Percentiles rank a stretch among this genome's conserved stretches.
Evolutionary conservation across 352 stramenopile species (phyloP).

Genomic region (Globisporangium paddicum): DNA sequence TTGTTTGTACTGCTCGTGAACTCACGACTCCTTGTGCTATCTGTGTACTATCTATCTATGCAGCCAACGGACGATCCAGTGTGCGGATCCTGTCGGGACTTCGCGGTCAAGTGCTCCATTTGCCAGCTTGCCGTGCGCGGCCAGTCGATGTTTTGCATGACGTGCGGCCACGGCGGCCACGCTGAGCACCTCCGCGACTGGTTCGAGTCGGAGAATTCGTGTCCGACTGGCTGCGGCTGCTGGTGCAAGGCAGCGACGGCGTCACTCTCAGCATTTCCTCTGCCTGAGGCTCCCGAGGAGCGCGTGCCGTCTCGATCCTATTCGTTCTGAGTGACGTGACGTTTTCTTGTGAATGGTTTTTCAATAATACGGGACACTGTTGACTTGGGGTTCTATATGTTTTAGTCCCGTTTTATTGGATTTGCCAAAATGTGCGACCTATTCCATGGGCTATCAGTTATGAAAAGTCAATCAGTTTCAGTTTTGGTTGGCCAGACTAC

Average conservation of each 20-base stretch:
- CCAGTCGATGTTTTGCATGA: constrained; percentile 86
- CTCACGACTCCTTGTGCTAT: background rate
- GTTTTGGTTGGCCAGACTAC: too few relatives aligned
- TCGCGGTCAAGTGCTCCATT: constrained; percentile 74
- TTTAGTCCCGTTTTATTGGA: too few relatives aligned
- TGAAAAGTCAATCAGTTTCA: too few relatives aligned
- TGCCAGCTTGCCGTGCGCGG: constrained; percentile 81
- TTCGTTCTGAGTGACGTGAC: constrained; percentile 40
- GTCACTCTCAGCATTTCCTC: constrained; percentile 28
- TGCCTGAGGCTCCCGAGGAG: constrained; percentile 24
- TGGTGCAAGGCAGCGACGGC: constrained; percentile 80
- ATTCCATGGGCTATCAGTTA: too few relatives aligned
- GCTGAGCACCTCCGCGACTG: constrained; percentile 64
- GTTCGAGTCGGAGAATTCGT: constrained; percentile 71
- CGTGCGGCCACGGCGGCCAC: constrained; percentile 78
- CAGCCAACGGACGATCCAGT: constrained; percentile 52
- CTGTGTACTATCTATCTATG: constrained; percentile 5
- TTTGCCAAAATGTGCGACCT: too few relatives aligned
- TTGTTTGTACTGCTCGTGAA: background rate
- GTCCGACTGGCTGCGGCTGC: constrained; percentile 79
- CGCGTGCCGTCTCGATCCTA: constrained; percentile 48
- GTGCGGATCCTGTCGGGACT: constrained; percentile 63
- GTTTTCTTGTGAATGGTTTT: background rate
- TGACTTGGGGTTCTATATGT: too few relatives aligned
- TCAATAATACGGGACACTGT: too few relatives aligned